Evolutionary conservation across 1,284 basidiomycete genomes (phyloP).

Genomic region (Cryptococcus sp.): DNA sequence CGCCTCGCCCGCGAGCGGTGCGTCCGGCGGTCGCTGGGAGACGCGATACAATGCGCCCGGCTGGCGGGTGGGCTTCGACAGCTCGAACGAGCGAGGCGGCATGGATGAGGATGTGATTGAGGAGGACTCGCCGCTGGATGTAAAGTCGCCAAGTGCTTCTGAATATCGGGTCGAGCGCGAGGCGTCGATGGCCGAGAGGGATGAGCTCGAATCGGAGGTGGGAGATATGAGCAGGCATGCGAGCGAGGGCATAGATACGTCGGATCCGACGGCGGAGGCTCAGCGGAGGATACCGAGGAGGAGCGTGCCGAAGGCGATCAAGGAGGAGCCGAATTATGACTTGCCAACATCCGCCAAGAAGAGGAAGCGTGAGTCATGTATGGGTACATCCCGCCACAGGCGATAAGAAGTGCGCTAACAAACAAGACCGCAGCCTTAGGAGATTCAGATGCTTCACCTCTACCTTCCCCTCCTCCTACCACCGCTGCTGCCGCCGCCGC

Average conservation of each 20-base stretch:
- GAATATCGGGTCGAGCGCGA: not conserved
- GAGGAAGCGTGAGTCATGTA: conserved; percentile 33
- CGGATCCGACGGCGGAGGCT: conserved; percentile 3
- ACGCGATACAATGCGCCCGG: conserved; percentile 18
- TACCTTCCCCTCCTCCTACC: conserved; percentile 30
- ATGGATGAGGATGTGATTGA: conserved; percentile 22
- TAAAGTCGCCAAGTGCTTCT: not conserved
- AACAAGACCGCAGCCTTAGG: conserved; percentile 17
- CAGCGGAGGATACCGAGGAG: conserved; percentile 12
- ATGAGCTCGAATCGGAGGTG: conserved; percentile 18
- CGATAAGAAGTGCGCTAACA: not conserved
- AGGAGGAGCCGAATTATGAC: conserved; percentile 20
- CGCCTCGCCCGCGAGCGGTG: not conserved
- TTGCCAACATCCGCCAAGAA: conserved; percentile 27
- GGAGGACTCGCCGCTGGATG: conserved; percentile 8
- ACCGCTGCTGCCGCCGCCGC: conserved; percentile 10
- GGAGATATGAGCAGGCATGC: conserved; percentile 4
- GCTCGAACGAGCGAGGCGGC: conserved; percentile 36
- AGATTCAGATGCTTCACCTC: conserved; percentile 22
- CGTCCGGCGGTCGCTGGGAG: conserved; percentile 7
- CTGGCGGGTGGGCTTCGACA: conserved; percentile 33
- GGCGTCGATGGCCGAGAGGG: conserved; percentile 8
- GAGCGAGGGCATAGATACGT: conserved; percentile 3
- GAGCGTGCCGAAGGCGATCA: conserved; percentile 11
- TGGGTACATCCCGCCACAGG: not conserved